Percentiles rank a stretch among this genome's conserved stretches.
phyloP scores from a whole-genome alignment of 495 filamentous ascomycete genomes.

The Tuber aestivum region DNA sequence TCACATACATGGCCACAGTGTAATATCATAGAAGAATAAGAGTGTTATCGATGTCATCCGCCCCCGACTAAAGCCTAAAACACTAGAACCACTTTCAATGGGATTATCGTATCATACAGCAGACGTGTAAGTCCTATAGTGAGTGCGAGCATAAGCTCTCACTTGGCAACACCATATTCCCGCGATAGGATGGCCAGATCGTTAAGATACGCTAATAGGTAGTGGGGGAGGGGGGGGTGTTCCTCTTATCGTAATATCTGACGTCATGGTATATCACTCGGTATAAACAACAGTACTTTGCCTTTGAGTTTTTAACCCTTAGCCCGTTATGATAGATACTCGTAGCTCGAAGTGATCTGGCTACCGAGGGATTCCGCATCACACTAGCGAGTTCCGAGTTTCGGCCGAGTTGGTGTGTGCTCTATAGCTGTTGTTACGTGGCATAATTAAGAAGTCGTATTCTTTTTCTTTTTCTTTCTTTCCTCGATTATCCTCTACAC shows the following conservation, averaged over 20 bases:
- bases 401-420: too few species aligned
- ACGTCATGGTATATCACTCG: neutral
- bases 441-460: too few species aligned
- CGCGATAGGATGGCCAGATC: neutral
- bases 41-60: neutral
- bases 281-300: neutral
- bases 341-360: too few species aligned
- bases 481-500: too few species aligned
- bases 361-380: too few species aligned
- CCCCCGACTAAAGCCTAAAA: neutral
- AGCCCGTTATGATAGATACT: too few species aligned
- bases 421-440: too few species aligned
- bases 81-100: neutral
- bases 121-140: neutral
- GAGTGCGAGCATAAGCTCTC: neutral
- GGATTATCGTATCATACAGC: neutral
- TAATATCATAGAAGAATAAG: neutral
- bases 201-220: neutral
- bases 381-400: too few species aligned
- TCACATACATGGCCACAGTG: neutral
- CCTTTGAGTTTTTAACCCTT: too few species aligned
- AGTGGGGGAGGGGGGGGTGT: neutral
- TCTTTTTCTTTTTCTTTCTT: too few species aligned
- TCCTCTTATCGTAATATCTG: fast-evolving
- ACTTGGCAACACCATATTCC: neutral